phyloP scores from a whole-genome alignment of 306 rosid genomes.

The Herpetospermum pedunculosum region DNA sequence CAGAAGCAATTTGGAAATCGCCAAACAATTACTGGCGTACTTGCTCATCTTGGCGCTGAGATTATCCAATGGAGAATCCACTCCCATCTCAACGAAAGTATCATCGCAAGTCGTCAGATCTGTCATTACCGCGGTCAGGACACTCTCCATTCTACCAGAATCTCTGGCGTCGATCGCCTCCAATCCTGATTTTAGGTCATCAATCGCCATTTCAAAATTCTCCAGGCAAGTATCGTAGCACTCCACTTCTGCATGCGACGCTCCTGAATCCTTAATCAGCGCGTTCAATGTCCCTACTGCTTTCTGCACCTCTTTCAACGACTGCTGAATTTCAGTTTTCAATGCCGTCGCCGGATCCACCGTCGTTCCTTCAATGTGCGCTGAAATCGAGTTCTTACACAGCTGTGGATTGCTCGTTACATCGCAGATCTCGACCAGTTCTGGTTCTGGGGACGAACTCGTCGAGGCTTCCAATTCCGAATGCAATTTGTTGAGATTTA shows the following conservation, averaged over 20 bases:
- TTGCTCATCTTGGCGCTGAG: neutral
- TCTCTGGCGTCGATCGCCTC: neutral
- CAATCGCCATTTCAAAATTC: neutral
- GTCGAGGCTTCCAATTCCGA: no score
- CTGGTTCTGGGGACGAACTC: no score
- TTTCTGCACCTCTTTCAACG: neutral
- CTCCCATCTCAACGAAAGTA: neutral
- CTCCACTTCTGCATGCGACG: neutral
- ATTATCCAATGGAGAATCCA: neutral
- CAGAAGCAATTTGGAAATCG: slow-evolving; percentile 1
- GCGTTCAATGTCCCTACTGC: neutral
- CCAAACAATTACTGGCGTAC: slow-evolving; percentile 12
- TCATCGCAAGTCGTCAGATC: slow-evolving; percentile 8
- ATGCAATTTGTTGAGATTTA: no score
- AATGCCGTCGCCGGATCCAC: neutral
- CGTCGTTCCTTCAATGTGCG: neutral
- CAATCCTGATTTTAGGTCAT: neutral
- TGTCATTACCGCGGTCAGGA: neutral
- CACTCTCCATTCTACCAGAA: neutral
- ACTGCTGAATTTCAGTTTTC: neutral
- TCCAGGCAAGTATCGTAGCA: slow-evolving; percentile 1
- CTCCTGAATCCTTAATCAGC: neutral
- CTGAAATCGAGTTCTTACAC: neutral
- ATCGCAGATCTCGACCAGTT: neutral
- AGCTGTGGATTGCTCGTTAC: slow-evolving; percentile 2